phyloP scores from a whole-genome alignment of 805 yeast genomes.

The Cyberlindnera petersonii region DNA sequence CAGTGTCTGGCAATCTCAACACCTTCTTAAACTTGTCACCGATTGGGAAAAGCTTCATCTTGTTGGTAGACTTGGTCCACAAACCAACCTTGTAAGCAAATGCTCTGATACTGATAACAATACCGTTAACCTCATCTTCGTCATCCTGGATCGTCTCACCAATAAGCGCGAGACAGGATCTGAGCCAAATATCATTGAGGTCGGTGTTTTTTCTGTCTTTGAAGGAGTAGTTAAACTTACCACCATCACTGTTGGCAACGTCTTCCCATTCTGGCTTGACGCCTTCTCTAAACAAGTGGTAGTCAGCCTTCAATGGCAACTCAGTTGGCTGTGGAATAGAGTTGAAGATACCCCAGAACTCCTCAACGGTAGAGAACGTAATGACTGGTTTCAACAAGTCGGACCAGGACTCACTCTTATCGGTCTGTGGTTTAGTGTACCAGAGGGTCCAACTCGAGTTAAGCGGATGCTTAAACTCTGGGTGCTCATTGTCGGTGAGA shows the following conservation, averaged over 20 bases:
- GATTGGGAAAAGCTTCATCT: slow-evolving; percentile 60
- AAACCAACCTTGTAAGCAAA: slow-evolving; percentile 79
- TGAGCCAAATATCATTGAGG: slow-evolving; percentile 88
- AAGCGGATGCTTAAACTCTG: slow-evolving; percentile 66
- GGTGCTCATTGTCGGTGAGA: slow-evolving; percentile 23
- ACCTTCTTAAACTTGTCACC: slow-evolving; percentile 88
- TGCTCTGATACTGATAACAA: slow-evolving; percentile 84
- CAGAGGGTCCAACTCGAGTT: slow-evolving; percentile 92
- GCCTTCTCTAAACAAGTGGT: slow-evolving; percentile 90
- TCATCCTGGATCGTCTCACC: slow-evolving; percentile 90
- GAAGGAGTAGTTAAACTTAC: slow-evolving; percentile 86
- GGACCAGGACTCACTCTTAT: slow-evolving; percentile 77
- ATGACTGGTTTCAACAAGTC: slow-evolving; percentile 91
- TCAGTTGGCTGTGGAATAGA: slow-evolving; percentile 89
- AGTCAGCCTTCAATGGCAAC: slow-evolving; percentile 88
- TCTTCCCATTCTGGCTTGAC: slow-evolving; percentile 99
- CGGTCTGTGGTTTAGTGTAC: slow-evolving; percentile 92
- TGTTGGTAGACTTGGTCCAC: slow-evolving; percentile 84
- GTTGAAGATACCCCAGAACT: slow-evolving; percentile 97
- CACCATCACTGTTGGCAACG: slow-evolving; percentile 79
- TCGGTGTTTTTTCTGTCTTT: slow-evolving; percentile 53
- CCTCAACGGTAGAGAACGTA: slow-evolving; percentile 91
- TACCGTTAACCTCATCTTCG: slow-evolving; percentile 86
- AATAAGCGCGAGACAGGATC: slow-evolving; percentile 82
- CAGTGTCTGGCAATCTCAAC: slow-evolving; percentile 69